These are phyloP conservation scores for Pythium aquatile DNA, from an alignment of 352 stramenopile species.

Conservation along the genomic window DNA sequence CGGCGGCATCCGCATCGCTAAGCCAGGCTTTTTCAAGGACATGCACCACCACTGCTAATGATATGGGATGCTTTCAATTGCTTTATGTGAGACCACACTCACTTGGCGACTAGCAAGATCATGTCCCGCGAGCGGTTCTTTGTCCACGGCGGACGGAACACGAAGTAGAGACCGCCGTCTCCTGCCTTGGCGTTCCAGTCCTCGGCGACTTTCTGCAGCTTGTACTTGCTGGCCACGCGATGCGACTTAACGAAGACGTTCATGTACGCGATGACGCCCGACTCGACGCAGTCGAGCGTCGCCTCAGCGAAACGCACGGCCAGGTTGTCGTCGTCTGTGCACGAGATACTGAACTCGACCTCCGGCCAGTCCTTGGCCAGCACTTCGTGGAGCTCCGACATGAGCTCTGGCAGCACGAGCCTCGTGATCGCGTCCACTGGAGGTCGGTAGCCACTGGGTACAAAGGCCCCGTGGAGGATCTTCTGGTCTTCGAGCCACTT, in stretches of 20 bases:
- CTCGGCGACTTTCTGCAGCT: slow-evolving; percentile 72
- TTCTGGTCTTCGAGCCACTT: slow-evolving; percentile 75
- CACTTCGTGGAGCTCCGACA: slow-evolving; percentile 68
- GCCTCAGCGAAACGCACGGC: slow-evolving; percentile 52
- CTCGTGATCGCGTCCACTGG: slow-evolving; percentile 59
- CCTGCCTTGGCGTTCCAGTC: slow-evolving; percentile 61
- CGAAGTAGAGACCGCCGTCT: slow-evolving; percentile 41
- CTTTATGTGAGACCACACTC: not conserved
- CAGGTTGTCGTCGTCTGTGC: slow-evolving; percentile 63
- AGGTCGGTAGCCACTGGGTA: slow-evolving; percentile 52
- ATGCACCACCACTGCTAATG: slow-evolving; percentile 63
- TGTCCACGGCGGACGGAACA: slow-evolving; percentile 40
- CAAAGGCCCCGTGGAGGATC: slow-evolving; percentile 63
- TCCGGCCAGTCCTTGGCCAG: slow-evolving; percentile 64
- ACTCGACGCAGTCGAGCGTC: slow-evolving; percentile 50
- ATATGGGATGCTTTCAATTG: not conserved
- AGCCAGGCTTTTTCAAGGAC: slow-evolving; percentile 66
- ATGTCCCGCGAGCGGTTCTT: slow-evolving; percentile 28
- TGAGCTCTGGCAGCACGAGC: slow-evolving; percentile 66
- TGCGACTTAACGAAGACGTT: slow-evolving; percentile 76
- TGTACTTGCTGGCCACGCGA: slow-evolving; percentile 66
- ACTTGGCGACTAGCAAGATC: slow-evolving; percentile 23
- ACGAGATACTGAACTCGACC: slow-evolving; percentile 45
- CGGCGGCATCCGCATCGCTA: slow-evolving; percentile 59
- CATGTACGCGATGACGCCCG: slow-evolving; percentile 76